Evolutionary conservation across 345 rosid genomes (phyloP).

Genomic region (Lepidium sativum): DNA sequence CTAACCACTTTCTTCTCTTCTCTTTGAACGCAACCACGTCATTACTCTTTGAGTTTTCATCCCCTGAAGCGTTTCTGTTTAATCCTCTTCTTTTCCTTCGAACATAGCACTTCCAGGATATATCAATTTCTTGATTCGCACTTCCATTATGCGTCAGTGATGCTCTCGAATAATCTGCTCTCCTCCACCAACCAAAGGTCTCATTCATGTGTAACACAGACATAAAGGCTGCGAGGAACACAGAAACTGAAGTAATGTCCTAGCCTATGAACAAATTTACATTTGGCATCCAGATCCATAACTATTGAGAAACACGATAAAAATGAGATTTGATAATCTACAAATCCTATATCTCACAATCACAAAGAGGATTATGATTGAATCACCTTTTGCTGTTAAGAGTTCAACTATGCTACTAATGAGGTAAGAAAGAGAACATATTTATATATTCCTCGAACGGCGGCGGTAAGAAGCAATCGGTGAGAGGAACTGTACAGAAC

Average conservation of each 20-base stretch:
- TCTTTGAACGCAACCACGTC: too few relatives aligned
- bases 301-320: neutral
- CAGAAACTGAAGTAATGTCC: neutral
- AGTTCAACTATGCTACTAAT: neutral
- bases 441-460: too few relatives aligned
- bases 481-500: slow-evolving; percentile 22
- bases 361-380: neutral
- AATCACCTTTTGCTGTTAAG: neutral
- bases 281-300: neutral
- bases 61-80: too few relatives aligned
- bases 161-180: too few relatives aligned
- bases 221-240: slow-evolving; percentile 60
- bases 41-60: too few relatives aligned
- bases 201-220: slow-evolving; percentile 96
- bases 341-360: neutral
- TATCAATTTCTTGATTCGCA: too few relatives aligned
- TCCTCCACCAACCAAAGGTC: too few relatives aligned
- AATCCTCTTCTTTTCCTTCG: too few relatives aligned
- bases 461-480: slow-evolving; percentile 25
- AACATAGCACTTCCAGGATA: too few relatives aligned
- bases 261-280: neutral
- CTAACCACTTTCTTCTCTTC: too few relatives aligned
- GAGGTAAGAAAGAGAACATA: neutral
- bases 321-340: neutral
- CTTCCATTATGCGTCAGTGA: too few relatives aligned